phyloP scores from a whole-genome alignment of 1,139 yeast species.

The Yamadazyma songkhlaensis region DNA sequence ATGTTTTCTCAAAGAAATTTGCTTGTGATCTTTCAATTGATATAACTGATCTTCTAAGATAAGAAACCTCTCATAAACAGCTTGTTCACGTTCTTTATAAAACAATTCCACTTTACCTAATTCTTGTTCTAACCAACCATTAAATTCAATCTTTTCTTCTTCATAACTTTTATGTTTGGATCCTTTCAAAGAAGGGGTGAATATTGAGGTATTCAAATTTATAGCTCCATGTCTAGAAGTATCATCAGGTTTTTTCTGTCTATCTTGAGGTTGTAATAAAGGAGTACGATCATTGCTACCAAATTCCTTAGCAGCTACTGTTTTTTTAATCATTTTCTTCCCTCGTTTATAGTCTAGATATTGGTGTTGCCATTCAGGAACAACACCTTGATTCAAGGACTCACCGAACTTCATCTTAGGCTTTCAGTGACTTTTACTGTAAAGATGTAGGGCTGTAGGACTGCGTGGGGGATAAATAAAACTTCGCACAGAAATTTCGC shows the following conservation, averaged over 20 bases:
- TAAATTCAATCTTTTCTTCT: constrained; percentile 44
- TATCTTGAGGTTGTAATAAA: constrained; percentile 20
- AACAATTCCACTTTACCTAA: constrained; percentile 58
- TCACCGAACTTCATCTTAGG: constrained; percentile 66
- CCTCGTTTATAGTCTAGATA: constrained; percentile 71
- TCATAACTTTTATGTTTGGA: constrained; percentile 17
- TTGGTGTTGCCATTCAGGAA: constrained; percentile 86
- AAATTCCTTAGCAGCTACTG: constrained; percentile 5
- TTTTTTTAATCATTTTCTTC: constrained; percentile 35
- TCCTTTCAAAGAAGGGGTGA: constrained; percentile 21
- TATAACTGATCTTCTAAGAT: constrained; percentile 67
- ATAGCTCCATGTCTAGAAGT: background rate
- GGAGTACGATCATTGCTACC: constrained; percentile 28
- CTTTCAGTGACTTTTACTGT: too few relatives aligned
- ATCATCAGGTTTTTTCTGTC: background rate
- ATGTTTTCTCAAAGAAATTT: constrained; percentile 14
- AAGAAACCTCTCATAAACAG: constrained; percentile 57
- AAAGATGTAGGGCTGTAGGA: too few relatives aligned
- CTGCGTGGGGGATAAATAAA: background rate
- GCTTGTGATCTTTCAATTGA: constrained; percentile 57
- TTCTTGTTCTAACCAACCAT: constrained; percentile 61
- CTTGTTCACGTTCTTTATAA: constrained; percentile 58
- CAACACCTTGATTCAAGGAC: constrained; percentile 55
- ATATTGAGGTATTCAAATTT: constrained; percentile 15
- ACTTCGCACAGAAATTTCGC: too few relatives aligned